Percentiles rank a stretch among this genome's conserved stretches.
phyloP scores from a whole-genome alignment of 345 rosid genomes.

The Gossypium thurberi region DNA sequence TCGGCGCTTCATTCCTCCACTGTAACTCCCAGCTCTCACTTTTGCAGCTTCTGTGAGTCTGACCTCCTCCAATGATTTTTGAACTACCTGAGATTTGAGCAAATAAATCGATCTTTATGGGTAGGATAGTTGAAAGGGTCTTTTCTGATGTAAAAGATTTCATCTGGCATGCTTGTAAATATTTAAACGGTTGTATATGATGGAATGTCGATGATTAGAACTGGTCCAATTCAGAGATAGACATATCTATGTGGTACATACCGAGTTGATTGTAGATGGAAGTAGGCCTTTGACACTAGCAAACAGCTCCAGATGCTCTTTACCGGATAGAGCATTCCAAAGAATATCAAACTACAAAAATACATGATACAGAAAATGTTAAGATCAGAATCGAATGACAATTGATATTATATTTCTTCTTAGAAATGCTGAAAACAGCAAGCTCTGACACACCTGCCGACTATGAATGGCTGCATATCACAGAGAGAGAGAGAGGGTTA shows the following conservation, averaged over 20 bases:
- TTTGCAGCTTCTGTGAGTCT: slow-evolving; percentile 56
- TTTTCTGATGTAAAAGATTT: neutral
- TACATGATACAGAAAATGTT: slow-evolving; percentile 1
- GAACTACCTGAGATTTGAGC: slow-evolving; percentile 36
- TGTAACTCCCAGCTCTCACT: slow-evolving; percentile 79
- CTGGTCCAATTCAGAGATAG: slow-evolving; percentile 3
- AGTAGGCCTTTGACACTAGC: slow-evolving; percentile 75
- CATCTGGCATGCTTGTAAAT: neutral
- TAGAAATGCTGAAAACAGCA: neutral
- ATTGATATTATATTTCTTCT: neutral
- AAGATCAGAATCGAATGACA: neutral
- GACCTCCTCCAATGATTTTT: slow-evolving; percentile 67
- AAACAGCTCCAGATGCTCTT: slow-evolving; percentile 81
- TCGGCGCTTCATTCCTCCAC: slow-evolving; percentile 97
- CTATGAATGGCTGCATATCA: neutral
- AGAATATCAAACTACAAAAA: slow-evolving; percentile 71
- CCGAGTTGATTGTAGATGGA: slow-evolving; percentile 48
- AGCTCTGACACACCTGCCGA: neutral
- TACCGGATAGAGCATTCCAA: slow-evolving; percentile 82
- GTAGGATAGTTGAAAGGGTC: neutral
- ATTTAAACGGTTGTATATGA: neutral
- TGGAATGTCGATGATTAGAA: neutral
- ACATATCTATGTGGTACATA: slow-evolving; percentile 25
- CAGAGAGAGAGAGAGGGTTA: slow-evolving; percentile 13
- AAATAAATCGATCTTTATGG: neutral